Evolutionary conservation across 23 red algal genomes (phyloP), one percentile per base, ranked within the genome.

Genomic region (Porphyridium purpureum): DNA sequence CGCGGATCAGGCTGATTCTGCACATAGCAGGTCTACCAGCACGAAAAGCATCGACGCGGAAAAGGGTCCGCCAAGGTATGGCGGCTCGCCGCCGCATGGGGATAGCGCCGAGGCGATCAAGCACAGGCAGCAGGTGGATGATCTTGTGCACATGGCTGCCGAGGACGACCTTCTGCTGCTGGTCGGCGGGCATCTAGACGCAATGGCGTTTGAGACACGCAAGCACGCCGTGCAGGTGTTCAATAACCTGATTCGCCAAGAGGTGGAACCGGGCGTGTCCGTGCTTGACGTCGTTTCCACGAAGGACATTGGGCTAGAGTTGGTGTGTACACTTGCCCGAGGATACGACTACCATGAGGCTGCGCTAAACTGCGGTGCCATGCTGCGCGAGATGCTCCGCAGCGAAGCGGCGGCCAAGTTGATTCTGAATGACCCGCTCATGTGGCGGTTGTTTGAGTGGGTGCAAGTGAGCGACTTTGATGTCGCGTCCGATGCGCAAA

Each of bases 211-310:
- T 72, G 90, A 98, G 64, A 69, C 90, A 0, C 65, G 80, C 40
- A 98, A 98, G 51, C 79, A 98, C 54, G 80, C 74, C 22, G 90
- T 81, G 4, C 71, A 67, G 50, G 64, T 98, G 14, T 98, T 98
- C 58, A 84, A 98, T 57, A 98, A 98, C 42, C 51, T 98, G 27
- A 52, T 98, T 11, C 80, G 81, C 15, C 44, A 80, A 64, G 60
- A 70, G 35, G 20, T 38, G 63, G 50, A 83, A 24, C 44, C 35
- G 19, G 31, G 31, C 11, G 11, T 44, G 11, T 11, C 38, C 17
- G 38, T 44, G 38, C 38, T 44, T 17, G 38, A 44, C 17, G 11
- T 11, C 17, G 11, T 44, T 11, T 44, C 38, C 11, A 17, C 11
- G 11, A 44, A 17, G 17, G 38, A 44, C 2, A 11, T 1, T 17